Evolutionary conservation across 1,284 basidiomycete genomes (phyloP).

Genomic region (Cryptococcus sp.): DNA sequence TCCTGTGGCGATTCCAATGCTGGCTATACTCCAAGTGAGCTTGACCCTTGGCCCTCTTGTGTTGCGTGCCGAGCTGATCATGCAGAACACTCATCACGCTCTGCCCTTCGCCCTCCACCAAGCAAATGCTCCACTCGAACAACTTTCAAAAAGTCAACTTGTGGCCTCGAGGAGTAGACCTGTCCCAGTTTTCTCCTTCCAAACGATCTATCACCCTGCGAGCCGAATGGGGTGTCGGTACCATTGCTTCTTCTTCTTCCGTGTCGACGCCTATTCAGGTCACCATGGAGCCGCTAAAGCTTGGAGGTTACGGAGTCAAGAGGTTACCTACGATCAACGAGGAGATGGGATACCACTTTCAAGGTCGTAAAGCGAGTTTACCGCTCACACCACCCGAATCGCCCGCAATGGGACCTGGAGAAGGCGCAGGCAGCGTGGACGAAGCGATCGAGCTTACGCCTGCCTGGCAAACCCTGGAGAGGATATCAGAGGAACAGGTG

Average conservation of each 20-base stretch:
- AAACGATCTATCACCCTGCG: conserved; percentile 48
- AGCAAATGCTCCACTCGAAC: conserved; percentile 49
- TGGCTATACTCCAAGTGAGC: conserved; percentile 43
- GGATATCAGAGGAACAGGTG: background rate
- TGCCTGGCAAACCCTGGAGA: background rate
- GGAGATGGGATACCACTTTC: conserved; percentile 32
- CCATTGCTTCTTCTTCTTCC: conserved; percentile 15
- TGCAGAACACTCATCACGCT: conserved; percentile 48
- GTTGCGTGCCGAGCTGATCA: conserved; percentile 3
- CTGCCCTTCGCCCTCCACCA: conserved; percentile 53
- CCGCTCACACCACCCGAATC: conserved; percentile 42
- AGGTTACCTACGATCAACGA: background rate
- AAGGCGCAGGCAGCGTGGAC: conserved; percentile 1
- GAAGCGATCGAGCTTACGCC: background rate
- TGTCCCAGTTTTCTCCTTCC: conserved; percentile 46
- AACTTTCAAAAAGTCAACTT: conserved; percentile 51
- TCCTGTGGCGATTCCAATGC: conserved; percentile 46
- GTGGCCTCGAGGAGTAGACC: conserved; percentile 53
- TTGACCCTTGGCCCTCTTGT: background rate
- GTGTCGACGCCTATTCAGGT: background rate
- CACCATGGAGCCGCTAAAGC: background rate
- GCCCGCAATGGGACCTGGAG: conserved; percentile 20
- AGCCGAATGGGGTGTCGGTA: conserved; percentile 48
- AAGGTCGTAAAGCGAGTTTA: conserved; percentile 29
- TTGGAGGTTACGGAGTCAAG: conserved; percentile 6